Conservation (phyloP, 2,329 filamentous ascomycete genomes). For the Diaporthe sp. region DNA sequence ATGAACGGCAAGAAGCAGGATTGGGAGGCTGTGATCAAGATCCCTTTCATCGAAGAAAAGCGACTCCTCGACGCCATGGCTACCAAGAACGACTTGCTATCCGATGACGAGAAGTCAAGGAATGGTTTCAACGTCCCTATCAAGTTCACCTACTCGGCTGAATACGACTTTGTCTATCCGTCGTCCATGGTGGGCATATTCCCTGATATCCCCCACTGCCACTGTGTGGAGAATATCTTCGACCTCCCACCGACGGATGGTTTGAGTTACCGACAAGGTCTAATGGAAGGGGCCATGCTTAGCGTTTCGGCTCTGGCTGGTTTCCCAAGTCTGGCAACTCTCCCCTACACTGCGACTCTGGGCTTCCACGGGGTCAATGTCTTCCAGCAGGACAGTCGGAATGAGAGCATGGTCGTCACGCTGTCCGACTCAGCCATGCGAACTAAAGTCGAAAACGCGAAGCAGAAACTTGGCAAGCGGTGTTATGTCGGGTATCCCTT, state of each 20-base stretch:
- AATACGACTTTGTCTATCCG: conserved; percentile 83
- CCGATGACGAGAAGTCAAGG: conserved; percentile 79
- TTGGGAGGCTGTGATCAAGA: conserved; percentile 99
- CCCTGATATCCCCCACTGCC: conserved; percentile 86
- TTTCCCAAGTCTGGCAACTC: conserved; percentile 88
- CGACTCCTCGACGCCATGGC: conserved; percentile 87
- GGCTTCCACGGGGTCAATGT: conserved; percentile 92
- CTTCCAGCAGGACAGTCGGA: conserved; percentile 94
- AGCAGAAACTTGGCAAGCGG: conserved; percentile 82
- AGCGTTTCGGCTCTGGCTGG: conserved; percentile 88
- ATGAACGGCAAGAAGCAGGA: conserved; percentile 99
- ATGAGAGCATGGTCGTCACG: conserved; percentile 95
- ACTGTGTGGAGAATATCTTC: conserved; percentile 95
- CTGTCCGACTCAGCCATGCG: conserved; percentile 79
- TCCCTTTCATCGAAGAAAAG: conserved; percentile 96
- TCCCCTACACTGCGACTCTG: conserved; percentile 84
- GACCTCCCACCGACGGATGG: conserved; percentile 94
- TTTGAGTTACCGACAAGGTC: conserved; percentile 82
- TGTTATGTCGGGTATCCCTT: conserved; percentile 97
- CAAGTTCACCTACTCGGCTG: conserved; percentile 88
- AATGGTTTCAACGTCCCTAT: conserved; percentile 93
- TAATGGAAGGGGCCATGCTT: conserved; percentile 86
- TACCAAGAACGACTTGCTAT: conserved; percentile 82
- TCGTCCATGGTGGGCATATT: conserved; percentile 92
- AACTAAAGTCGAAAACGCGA: conserved; percentile 77